These are phyloP conservation scores for Termitomyces sp. DNA, from an alignment of 768 basidiomycete species.

Conservation along the genomic window DNA sequence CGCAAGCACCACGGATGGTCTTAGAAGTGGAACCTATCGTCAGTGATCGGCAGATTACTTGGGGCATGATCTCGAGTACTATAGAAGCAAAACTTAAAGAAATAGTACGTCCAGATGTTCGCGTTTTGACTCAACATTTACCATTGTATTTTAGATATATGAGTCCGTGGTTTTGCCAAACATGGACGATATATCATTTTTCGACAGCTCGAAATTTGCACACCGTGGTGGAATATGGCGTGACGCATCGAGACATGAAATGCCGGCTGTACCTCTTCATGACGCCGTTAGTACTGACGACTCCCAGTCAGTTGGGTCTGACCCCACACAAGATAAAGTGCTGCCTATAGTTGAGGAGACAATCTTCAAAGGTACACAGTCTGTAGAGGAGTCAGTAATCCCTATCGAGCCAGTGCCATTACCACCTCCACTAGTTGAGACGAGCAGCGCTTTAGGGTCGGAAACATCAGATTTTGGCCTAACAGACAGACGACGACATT, in stretches of 20 bases:
- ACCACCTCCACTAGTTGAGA: conserved; percentile 4
- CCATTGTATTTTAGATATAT: conserved; percentile 53
- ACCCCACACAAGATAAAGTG: conserved; percentile 23
- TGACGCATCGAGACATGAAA: conserved; percentile 55
- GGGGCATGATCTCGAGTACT: conserved; percentile 85
- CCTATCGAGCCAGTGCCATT: conserved; percentile 3
- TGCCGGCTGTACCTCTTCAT: conserved; percentile 13
- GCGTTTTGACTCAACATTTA: neutral
- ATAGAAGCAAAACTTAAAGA: conserved; percentile 88
- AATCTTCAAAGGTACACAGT: conserved; percentile 6
- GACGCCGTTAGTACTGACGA: conserved; percentile 19
- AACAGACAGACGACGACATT: conserved; percentile 37
- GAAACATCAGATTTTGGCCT: conserved; percentile 17
- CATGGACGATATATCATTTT: conserved; percentile 98
- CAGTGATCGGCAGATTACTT: conserved; percentile 89
- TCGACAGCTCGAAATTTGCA: conserved; percentile 60
- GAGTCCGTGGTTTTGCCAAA: conserved; percentile 95
- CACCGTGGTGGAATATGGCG: conserved; percentile 89
- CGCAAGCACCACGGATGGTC: conserved; percentile 81
- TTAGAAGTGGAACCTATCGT: conserved; percentile 91
- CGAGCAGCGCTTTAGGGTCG: conserved; percentile 3
- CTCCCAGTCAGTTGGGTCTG: conserved; percentile 28
- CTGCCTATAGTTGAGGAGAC: conserved; percentile 4
- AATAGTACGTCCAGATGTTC: conserved; percentile 49
- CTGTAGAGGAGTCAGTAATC: conserved; percentile 15